These are phyloP conservation scores for Chloris gayana DNA, from an alignment of 176 grass and related monocot species.

Conservation along the genomic window DNA sequence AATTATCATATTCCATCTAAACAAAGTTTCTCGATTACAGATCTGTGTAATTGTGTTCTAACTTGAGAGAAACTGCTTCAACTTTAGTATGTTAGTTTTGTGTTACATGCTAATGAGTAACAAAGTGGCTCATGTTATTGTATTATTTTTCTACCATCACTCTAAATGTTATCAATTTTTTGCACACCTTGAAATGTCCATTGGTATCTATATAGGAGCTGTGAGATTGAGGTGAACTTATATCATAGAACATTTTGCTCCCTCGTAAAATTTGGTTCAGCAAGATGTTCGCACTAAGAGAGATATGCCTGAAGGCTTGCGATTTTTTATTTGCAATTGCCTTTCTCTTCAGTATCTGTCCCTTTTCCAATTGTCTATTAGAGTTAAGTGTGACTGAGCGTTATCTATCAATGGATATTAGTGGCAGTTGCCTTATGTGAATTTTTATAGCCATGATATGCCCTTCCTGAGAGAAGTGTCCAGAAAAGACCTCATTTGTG, in stretches of 20 bases:
- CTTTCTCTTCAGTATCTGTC: conserved; percentile 1
- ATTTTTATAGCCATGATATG: background rate
- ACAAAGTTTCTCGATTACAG: background rate
- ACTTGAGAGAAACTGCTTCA: background rate
- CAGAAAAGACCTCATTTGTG: background rate
- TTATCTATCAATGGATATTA: background rate
- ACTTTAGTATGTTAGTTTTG: background rate
- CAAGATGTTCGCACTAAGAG: conserved; percentile 3
- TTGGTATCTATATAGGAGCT: background rate
- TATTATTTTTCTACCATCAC: conserved; percentile 4
- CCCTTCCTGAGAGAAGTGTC: background rate
- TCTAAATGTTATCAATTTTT: background rate
- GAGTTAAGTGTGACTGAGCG: background rate
- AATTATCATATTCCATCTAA: background rate
- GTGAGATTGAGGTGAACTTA: too few relatives aligned
- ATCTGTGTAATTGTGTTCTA: background rate
- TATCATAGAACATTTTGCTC: too few relatives aligned
- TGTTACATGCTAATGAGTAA: background rate
- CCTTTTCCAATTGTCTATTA: conserved; percentile 8
- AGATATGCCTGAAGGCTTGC: background rate
- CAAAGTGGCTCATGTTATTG: background rate
- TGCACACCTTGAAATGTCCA: background rate
- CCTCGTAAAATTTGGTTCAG: background rate
- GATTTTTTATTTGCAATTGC: background rate
- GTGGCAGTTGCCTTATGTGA: background rate